Conservation (phyloP, 176 grass and related monocot species). For the Stipa capillata region DNA sequence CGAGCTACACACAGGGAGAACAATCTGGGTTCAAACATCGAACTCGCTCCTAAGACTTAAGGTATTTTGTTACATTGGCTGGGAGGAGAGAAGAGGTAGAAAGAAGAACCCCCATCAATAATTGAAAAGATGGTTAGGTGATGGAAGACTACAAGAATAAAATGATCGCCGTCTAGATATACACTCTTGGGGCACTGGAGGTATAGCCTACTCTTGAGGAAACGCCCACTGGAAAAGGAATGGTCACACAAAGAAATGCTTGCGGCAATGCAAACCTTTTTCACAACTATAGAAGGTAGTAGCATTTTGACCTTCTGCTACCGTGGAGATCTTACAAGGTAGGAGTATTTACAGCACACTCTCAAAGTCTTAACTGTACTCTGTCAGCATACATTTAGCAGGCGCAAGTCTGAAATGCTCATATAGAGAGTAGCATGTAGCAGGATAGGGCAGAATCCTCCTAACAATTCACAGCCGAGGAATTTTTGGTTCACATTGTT, state of each 20-base stretch:
- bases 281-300: background rate
- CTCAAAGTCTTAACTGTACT: background rate
- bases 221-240: slow-evolving; percentile 21
- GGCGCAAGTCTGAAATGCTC: background rate
- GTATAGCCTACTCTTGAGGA: background rate
- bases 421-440: background rate
- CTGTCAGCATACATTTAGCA: background rate
- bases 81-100: background rate
- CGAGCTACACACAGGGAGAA: background rate
- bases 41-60: background rate
- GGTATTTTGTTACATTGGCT: background rate
- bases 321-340: background rate
- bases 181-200: background rate
- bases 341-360: slow-evolving; percentile 1
- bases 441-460: background rate
- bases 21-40: background rate
- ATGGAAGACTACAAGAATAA: slow-evolving; percentile 13
- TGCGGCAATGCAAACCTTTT: slow-evolving; percentile 4
- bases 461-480: background rate
- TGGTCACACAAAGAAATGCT: slow-evolving; percentile 13
- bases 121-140: background rate
- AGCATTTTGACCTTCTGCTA: background rate
- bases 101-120: slow-evolving; percentile 4
- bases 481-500: background rate
- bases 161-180: slow-evolving; percentile 12